Evolutionary conservation across 495 filamentous ascomycete species (phyloP).

Genomic region (Hyaloscypha hepaticicola): DNA sequence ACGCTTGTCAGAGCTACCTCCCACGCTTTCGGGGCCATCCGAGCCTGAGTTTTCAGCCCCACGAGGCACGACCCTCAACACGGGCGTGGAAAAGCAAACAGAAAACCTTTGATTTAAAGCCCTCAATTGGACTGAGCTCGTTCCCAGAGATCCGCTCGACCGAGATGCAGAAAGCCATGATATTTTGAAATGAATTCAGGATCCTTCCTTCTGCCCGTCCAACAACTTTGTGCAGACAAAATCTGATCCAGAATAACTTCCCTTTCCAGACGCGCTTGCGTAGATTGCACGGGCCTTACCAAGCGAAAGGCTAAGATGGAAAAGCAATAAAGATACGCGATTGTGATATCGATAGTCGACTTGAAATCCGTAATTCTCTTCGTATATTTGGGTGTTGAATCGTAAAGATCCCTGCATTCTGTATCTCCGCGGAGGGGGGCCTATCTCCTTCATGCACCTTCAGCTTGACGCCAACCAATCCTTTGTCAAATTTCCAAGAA

Average conservation of each 20-base stretch:
- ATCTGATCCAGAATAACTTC: no score
- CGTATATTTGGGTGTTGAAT: no score
- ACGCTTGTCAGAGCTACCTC: not conserved
- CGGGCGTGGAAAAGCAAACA: not conserved
- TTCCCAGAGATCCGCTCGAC: not conserved
- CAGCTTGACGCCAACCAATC: not conserved
- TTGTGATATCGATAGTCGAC: no score
- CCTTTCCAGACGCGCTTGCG: no score
- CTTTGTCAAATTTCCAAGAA: not conserved
- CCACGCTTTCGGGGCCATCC: conserved; percentile 15
- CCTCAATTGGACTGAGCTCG: conserved; percentile 9
- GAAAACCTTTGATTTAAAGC: not conserved
- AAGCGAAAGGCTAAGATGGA: no score
- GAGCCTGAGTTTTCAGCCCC: conserved; percentile 14
- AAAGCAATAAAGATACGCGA: no score
- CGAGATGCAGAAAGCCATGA: conserved; percentile 14
- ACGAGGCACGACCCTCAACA: conserved; percentile 3
- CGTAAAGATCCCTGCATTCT: not conserved
- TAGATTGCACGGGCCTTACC: no score
- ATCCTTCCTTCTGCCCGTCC: not conserved
- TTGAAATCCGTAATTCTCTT: no score
- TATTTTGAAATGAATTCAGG: not conserved
- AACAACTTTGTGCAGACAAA: no score
- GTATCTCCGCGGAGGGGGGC: not conserved
- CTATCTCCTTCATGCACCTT: not conserved